A percentile compares a stretch with the other conserved stretches of the same genome.
phyloP scores from a whole-genome alignment of 805 yeast species.

The Pichia scutulata region DNA sequence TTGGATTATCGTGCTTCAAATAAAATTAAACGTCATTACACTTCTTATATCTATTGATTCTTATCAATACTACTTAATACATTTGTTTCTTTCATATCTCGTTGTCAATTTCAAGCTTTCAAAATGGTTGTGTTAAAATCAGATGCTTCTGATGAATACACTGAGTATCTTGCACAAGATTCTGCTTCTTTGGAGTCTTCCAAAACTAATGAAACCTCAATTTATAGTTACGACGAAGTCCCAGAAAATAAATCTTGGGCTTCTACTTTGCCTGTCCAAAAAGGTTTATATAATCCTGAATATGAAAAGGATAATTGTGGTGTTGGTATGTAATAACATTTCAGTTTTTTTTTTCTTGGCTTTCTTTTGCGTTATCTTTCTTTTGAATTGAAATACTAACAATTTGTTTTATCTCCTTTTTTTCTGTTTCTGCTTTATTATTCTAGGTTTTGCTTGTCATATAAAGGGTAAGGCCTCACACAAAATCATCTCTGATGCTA shows the following conservation, averaged over 20 bases:
- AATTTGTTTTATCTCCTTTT: not conserved
- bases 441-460: slow-evolving; percentile 73
- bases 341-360: not conserved
- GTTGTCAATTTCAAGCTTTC: not conserved
- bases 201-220: slow-evolving; percentile 17
- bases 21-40: not conserved
- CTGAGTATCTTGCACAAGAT: slow-evolving; percentile 7
- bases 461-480: slow-evolving; percentile 83
- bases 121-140: slow-evolving; percentile 22
- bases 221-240: slow-evolving; percentile 64
- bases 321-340: slow-evolving; percentile 43
- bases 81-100: no score
- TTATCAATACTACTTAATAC: no score
- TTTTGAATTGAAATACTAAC: slow-evolving; percentile 1
- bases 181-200: not conserved
- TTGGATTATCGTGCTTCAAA: not conserved
- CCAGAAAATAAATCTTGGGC: slow-evolving; percentile 90
- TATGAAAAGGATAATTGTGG: slow-evolving; percentile 97
- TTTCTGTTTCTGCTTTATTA: no score
- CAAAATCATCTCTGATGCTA: slow-evolving; percentile 88
- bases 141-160: slow-evolving; percentile 22
- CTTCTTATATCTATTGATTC: not conserved
- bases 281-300: slow-evolving; percentile 91
- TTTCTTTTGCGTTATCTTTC: not conserved
- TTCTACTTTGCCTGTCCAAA: slow-evolving; percentile 70